Base-by-base conservation (phyloP, 495 filamentous ascomycete genomes). In the Xylaria scruposa region DNA sequence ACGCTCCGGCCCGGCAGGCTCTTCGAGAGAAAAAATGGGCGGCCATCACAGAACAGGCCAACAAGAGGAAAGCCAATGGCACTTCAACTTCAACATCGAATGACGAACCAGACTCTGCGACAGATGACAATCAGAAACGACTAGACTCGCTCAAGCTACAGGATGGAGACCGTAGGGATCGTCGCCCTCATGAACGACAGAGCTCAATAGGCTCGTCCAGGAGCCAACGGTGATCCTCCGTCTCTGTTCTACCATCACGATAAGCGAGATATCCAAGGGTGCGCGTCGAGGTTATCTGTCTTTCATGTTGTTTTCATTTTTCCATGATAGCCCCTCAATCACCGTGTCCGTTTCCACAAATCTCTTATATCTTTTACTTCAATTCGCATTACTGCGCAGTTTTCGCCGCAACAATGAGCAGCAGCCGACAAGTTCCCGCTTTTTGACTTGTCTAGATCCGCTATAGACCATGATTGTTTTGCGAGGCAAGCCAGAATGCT, bases 21-120 rank as follows among this genome's bases (percentile, higher is more conserved):
- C 84, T 88, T 51, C 90, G 96, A 68, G 87, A 94, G 76, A 88
- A 88, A 61, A 92, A 95, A 74, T 99, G 96, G 96, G 93, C 95
- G 38, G 88, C 90, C 73, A 85, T 99, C 31, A 85, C 90, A 59
- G 91, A 97, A 66, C 89, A 92, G 79, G 94, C 97, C 70, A 91
- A 90, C 70, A 85, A 89, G 67, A 82, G 81, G 71, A 87, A 85
- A 72, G 63, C 77, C 4, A 77, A 77, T 38, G 75, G 74, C 38
- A 77, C 44, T 72, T 77, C 81, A 68, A 76, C 79, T 65, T 75
- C 81, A 68, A 80, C 80, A 74, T 83, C 81, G 73, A 77, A 81
- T 71, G 87, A 95, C 67, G 93, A 96, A 70, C 86, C 90, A 42
- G 93, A 97, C 77, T 87, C 88, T 2, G 81, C 91, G 64, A 91